phyloP scores from a whole-genome alignment of 2,329 filamentous ascomycete genomes.

The Neopestalotiopsis sp. region DNA sequence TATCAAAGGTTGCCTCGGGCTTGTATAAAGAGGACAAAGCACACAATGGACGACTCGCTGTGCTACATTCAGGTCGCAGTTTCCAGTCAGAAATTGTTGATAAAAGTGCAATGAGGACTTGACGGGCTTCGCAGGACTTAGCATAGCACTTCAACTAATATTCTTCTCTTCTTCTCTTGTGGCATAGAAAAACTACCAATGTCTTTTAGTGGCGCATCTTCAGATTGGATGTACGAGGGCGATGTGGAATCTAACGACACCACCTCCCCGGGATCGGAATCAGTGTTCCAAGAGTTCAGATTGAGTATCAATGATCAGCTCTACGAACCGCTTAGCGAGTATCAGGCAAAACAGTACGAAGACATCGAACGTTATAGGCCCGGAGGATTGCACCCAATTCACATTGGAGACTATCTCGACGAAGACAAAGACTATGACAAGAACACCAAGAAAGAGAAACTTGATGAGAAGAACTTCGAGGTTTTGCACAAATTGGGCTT shows the following conservation, averaged over 20 bases:
- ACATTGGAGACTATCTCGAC: slow-evolving; percentile 10
- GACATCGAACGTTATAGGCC: neutral
- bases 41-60: neutral
- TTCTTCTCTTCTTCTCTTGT: neutral
- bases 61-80: too few relatives aligned
- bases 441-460: too few relatives aligned
- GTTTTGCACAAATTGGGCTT: neutral
- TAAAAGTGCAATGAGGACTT: neutral
- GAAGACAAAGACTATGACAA: neutral
- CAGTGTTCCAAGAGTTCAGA: neutral
- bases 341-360: neutral
- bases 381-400: slow-evolving; percentile 4
- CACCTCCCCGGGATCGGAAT: neutral
- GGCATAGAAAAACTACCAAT: neutral
- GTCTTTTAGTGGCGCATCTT: neutral
- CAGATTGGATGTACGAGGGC: slow-evolving; percentile 1
- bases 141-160: too few relatives aligned
- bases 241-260: neutral
- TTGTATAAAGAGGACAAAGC: slow-evolving; percentile 2
- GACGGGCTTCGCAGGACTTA: too few relatives aligned
- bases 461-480: neutral
- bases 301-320: neutral
- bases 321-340: neutral
- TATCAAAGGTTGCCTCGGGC: neutral
- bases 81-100: neutral